Evolutionary conservation across 192 early-diverging fungal species (phyloP), one percentile per base, ranked within the genome.

Genomic region (Chytriomyces sp.): DNA sequence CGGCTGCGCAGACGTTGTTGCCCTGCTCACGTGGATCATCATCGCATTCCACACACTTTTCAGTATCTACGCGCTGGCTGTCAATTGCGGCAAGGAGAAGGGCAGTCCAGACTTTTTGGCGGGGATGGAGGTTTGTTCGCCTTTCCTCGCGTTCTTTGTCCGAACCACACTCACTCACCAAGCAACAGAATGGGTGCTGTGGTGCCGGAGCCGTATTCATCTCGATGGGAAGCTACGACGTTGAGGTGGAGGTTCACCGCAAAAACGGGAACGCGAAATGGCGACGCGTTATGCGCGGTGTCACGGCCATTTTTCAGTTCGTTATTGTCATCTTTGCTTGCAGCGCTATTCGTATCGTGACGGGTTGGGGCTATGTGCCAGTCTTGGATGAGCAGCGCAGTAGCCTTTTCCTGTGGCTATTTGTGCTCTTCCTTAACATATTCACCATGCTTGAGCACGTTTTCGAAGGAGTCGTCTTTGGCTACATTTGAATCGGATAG

Each of bases 361-460:
- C 75, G 25, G 38, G 52, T 5, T 53, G 44, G 22, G 59, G 39
- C 5, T 72, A 74, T 2, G 52, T 37, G 6, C 3, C 44, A 1
- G 36, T 68, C 17, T 54, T 63, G 39, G 73, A 77, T 34, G 39
- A 52, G n/a, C 78, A 80, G 58, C 22, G 68, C 32, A 75, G 56
- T 39, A 80, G 78, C 30, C 41, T 85, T 44, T 81, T 77, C 59
- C 52, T 80, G 39, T 57, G 77, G 17, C 58, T 82, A 64, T 71
- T 76, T 26, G 67, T 63, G 3, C 66, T 85, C 66, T 68, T 82
- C 52, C 39, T 85, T 26, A 80, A 82, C 55, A 30, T 85, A 56
- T 70, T 75, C 26, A 79, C 64, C 52, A 78, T 78, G 37, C 72
- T 79, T 22, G 83, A 85, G 70, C 82, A 85, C 57, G 33, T 82